Evolutionary conservation across 371 early-diverging fungal genomes (phyloP), one percentile per base, ranked within the genome.

Genomic region (Rhizopus microsporus): DNA sequence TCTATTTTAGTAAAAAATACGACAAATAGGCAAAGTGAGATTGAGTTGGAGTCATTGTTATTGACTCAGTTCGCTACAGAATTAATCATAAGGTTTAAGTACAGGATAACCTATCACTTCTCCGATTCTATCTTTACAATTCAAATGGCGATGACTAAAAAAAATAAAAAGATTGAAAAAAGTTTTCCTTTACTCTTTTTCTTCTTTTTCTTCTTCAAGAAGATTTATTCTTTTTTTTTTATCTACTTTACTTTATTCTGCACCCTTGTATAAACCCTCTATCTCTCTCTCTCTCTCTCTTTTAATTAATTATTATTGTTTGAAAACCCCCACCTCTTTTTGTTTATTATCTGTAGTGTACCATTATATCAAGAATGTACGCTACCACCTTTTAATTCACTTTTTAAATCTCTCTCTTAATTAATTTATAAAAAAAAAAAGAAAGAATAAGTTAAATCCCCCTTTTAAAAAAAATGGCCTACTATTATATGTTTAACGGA

Each of bases 401-500:
- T 38, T 16, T 30, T 57, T 47, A 29, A 43, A 43, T 23, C n/a
- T 30, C 57, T 50, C 44, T 54, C 23, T 57, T 57, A 43, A 49
- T 48, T 53, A 40, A 37, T 51, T 47, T 52, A 59, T 50, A 43
- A 49, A 57, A 56, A 65, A 65, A 59, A 46, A 49, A 51, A 63
- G 35, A 49, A 44, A 44, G 51, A 61, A 49, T 42, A 53, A 53
- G 56, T 54, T 54, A 58, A 50, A 48, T 1, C 10, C 15, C 15
- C 10, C 17, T 8, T 46, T 63, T 44, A 65, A 66, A 10, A 43
- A 43, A 46, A 58, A 72, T 72, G 72, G 69, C 68, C 55, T 72
- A 72, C 56, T 72, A 50, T 68, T 72, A 72, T 50, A 72, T 72
- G 72, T 68, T 59, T 49, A 72, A 72, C 61, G 72, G 72, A 68